These are phyloP conservation scores for Wickerhamomyces silvicola DNA, from an alignment of 805 yeast genomes.

Conservation along the genomic window DNA sequence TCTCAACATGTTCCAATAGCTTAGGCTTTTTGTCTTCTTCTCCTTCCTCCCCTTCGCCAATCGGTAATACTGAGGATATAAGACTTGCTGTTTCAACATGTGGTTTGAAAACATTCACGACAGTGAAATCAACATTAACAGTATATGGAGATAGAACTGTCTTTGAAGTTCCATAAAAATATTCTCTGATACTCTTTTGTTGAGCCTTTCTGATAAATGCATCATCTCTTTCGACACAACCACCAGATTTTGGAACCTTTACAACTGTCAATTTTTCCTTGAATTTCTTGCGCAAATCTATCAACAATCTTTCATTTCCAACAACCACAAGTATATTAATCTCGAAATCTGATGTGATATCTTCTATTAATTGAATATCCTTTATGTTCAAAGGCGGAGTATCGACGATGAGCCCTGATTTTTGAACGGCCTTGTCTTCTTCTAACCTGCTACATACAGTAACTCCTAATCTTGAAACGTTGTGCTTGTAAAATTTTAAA, in stretches of 20 bases:
- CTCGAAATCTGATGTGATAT: conserved; percentile 52
- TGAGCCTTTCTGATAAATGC: conserved; percentile 63
- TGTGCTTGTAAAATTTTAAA: conserved; percentile 21
- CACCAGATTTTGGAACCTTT: conserved; percentile 66
- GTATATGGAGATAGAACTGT: conserved; percentile 80
- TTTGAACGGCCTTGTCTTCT: conserved; percentile 38
- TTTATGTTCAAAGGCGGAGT: conserved; percentile 58
- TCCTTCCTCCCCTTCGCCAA: conserved; percentile 22
- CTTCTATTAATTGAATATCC: conserved; percentile 46
- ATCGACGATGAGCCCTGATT: conserved; percentile 64
- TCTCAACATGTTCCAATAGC: conserved; percentile 31
- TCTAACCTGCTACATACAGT: conserved; percentile 37
- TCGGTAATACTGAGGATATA: conserved; percentile 20
- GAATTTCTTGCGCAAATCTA: conserved; percentile 53
- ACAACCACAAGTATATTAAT: conserved; percentile 57
- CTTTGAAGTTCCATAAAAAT: conserved; percentile 74
- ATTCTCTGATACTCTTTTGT: conserved; percentile 73
- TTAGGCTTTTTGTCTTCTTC: conserved; percentile 18
- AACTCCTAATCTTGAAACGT: conserved; percentile 25
- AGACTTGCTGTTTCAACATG: conserved; percentile 7
- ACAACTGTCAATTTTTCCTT: conserved; percentile 33
- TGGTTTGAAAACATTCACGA: conserved; percentile 59
- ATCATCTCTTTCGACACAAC: conserved; percentile 71
- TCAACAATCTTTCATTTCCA: conserved; percentile 67
- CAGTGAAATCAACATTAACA: conserved; percentile 60